These are phyloP conservation scores for Phytophthora constricta DNA, from an alignment of 352 stramenopile genomes.

Conservation along the genomic window DNA sequence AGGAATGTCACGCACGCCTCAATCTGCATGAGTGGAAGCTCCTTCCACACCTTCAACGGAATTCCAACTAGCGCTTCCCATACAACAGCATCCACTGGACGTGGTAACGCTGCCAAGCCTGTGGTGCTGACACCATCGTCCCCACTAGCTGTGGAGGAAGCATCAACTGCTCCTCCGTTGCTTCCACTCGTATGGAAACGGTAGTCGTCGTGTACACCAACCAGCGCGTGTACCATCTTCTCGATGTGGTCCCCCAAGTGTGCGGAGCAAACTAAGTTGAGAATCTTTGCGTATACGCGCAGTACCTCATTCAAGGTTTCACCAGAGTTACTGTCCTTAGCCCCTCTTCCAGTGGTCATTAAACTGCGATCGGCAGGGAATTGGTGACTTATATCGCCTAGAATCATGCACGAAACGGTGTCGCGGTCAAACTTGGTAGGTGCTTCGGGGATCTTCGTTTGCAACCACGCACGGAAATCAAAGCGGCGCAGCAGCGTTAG, in stretches of 20 bases:
- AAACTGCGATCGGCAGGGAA: constrained; percentile 57
- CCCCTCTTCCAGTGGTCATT: constrained; percentile 12
- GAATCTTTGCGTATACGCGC: constrained; percentile 73
- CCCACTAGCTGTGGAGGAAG: constrained; percentile 7
- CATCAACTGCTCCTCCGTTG: constrained; percentile 3
- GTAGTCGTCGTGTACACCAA: constrained; percentile 85
- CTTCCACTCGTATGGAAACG: constrained; percentile 54
- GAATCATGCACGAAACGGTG: constrained; percentile 78
- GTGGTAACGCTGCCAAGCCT: constrained; percentile 39
- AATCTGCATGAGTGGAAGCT: constrained; percentile 48
- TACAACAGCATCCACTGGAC: constrained; percentile 63
- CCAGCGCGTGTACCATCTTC: constrained; percentile 80
- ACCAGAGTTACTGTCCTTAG: constrained; percentile 24
- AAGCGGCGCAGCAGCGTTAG: constrained; percentile 75
- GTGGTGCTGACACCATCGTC: constrained; percentile 11
- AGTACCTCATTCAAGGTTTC: constrained; percentile 59
- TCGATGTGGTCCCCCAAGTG: constrained; percentile 83
- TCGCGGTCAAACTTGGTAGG: constrained; percentile 86
- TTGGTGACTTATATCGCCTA: constrained; percentile 70
- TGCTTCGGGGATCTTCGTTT: constrained; percentile 46
- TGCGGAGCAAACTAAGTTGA: constrained; percentile 70
- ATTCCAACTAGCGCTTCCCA: constrained; percentile 75
- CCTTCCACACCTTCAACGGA: constrained; percentile 53
- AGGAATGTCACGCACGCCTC: constrained; percentile 61
- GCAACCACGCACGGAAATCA: constrained; percentile 81